These are phyloP conservation scores for Candida easanensis DNA, from an alignment of 805 yeast species.

Conservation along the genomic window DNA sequence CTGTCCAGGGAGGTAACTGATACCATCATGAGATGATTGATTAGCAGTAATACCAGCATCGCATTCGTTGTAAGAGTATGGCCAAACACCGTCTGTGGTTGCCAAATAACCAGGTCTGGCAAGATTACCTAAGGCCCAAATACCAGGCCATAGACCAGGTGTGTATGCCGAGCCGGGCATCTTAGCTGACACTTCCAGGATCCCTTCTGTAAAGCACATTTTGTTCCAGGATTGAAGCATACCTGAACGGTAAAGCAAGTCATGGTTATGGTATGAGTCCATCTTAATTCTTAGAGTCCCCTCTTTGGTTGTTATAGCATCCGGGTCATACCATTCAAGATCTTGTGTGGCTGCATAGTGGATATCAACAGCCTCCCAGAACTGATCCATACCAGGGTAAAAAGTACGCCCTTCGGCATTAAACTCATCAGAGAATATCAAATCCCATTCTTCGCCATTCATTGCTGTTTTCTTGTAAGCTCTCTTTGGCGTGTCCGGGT, in stretches of 20 bases:
- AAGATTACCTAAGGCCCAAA: conserved; percentile 48
- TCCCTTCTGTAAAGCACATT: conserved; percentile 44
- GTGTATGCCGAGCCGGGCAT: conserved; percentile 42
- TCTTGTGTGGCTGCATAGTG: conserved; percentile 47
- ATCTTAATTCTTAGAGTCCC: conserved; percentile 39
- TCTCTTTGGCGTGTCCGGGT: conserved; percentile 64
- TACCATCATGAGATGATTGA: conserved; percentile 47
- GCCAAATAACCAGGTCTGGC: conserved; percentile 50
- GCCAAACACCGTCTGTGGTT: conserved; percentile 50
- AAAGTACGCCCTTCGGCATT: conserved; percentile 47
- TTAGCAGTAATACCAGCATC: conserved; percentile 51
- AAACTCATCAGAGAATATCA: conserved; percentile 49
- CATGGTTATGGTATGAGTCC: conserved; percentile 43
- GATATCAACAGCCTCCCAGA: conserved; percentile 42
- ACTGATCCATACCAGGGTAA: conserved; percentile 47
- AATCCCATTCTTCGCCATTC: conserved; percentile 38
- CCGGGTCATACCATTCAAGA: conserved; percentile 53
- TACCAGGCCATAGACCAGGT: conserved; percentile 49
- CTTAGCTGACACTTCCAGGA: conserved; percentile 39
- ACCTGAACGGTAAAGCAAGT: conserved; percentile 43
- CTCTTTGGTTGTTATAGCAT: conserved; percentile 40
- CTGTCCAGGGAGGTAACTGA: conserved; percentile 45
- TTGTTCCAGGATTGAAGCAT: conserved; percentile 50
- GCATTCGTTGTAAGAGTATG: conserved; percentile 45
- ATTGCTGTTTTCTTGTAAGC: conserved; percentile 37